Conservation (phyloP, 1,284 basidiomycete genomes). For the Sporisorium scitamineum region DNA sequence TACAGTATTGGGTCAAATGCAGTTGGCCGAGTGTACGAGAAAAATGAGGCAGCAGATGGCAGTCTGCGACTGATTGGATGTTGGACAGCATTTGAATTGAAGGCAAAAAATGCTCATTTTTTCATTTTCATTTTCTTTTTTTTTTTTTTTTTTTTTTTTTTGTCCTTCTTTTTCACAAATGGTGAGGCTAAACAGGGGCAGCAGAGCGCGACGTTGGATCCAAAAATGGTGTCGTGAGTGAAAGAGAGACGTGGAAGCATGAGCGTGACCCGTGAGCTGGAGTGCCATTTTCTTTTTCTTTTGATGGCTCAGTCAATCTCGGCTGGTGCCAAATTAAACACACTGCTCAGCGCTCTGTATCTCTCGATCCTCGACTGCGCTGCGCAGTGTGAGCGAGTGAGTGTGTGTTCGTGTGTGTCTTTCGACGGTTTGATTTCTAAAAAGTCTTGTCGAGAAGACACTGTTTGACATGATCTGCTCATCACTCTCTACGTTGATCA, state of each 20-base stretch:
- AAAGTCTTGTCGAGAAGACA: not conserved
- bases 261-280: slow-evolving; percentile 5
- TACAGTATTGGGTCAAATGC: not conserved
- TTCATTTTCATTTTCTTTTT: not conserved
- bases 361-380: not conserved
- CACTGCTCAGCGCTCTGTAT: not conserved
- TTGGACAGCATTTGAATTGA: not conserved
- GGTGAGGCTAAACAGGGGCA: too few species aligned
- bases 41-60: slow-evolving; percentile 8
- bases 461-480: not conserved
- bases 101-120: not conserved
- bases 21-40: not conserved
- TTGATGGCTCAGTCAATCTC: slow-evolving; percentile 1
- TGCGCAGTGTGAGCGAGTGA: not conserved
- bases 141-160: not conserved
- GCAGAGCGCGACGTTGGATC: not conserved
- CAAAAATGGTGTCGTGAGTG: slow-evolving; percentile 10
- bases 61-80: not conserved
- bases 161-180: not conserved
- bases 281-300: not conserved
- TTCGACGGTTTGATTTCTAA: slow-evolving; percentile 4
- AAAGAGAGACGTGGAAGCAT: slow-evolving; percentile 9
- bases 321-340: too few species aligned
- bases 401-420: slow-evolving; percentile 4
- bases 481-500: not conserved